These are phyloP conservation scores for Diplotaxis tenuifolia DNA, from an alignment of 345 rosid genomes.

Conservation along the genomic window DNA sequence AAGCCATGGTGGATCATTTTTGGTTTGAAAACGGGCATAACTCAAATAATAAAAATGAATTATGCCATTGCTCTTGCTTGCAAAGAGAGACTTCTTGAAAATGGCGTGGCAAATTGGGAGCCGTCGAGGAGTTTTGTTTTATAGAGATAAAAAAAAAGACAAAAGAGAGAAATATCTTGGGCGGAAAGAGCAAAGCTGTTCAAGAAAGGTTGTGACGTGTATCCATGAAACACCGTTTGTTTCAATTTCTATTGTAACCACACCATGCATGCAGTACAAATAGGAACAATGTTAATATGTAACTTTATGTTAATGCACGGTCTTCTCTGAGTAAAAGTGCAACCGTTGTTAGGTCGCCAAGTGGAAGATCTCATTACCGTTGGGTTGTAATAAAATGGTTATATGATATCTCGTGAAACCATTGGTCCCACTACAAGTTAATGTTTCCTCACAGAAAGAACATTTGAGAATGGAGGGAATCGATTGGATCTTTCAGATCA, in stretches of 20 bases:
- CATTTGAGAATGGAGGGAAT: not conserved
- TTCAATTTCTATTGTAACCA: not conserved
- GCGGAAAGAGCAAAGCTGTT: not conserved
- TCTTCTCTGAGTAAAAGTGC: slow-evolving; percentile 13
- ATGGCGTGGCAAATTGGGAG: not conserved
- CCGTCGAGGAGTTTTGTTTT: not conserved
- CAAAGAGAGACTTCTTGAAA: not conserved
- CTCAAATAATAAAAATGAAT: not conserved
- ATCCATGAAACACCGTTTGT: not conserved
- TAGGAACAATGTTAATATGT: not conserved
- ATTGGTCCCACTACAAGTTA: slow-evolving; percentile 14
- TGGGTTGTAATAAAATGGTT: not conserved
- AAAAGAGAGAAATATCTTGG: not conserved
- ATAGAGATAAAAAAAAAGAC: not conserved
- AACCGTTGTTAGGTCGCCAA: slow-evolving; percentile 3
- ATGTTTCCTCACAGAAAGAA: not conserved
- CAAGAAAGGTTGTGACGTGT: not conserved
- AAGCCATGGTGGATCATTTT: too few species aligned
- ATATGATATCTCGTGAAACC: slow-evolving; percentile 20
- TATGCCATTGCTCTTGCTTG: not conserved
- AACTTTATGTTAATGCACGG: not conserved
- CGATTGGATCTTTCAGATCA: not conserved
- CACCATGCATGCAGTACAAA: not conserved
- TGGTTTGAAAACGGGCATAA: not conserved
- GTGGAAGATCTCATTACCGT: slow-evolving; percentile 17